phyloP scores from a whole-genome alignment of 2,329 filamentous ascomycete species.

The Trichoderma semiorbis region DNA sequence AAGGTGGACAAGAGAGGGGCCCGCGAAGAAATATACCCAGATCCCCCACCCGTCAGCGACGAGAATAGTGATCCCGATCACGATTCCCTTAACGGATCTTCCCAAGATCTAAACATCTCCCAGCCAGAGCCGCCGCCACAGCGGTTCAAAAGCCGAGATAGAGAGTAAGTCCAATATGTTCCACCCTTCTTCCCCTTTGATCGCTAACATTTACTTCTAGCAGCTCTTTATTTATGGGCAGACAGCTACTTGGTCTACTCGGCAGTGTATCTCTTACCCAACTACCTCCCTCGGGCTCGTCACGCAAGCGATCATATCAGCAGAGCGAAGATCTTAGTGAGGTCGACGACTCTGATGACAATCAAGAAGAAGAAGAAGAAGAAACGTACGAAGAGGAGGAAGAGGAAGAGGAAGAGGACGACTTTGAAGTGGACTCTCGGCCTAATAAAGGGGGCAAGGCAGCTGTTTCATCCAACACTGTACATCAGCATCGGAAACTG shows the following conservation, averaged over 20 bases:
- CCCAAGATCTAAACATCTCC: not conserved
- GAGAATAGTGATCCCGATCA: not conserved
- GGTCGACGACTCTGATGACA: not conserved
- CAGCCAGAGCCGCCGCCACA: not conserved
- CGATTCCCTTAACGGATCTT: not conserved
- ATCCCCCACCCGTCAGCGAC: not conserved
- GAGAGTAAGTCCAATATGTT: not conserved
- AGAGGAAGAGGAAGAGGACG: slow-evolving; percentile 23
- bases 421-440: slow-evolving; percentile 31
- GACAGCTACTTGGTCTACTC: not conserved
- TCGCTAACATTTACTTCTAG: not conserved
- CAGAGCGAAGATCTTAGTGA: not conserved
- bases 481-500: slow-evolving; percentile 2
- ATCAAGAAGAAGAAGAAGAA: not conserved
- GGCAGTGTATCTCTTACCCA: not conserved
- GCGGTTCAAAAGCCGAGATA: not conserved
- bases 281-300: not conserved
- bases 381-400: not conserved
- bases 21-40: not conserved
- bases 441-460: slow-evolving; percentile 23
- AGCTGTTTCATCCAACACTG: not conserved
- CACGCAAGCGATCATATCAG: not conserved
- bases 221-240: not conserved
- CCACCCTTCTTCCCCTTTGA: not conserved
- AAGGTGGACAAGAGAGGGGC: not conserved